These are phyloP conservation scores for Lycium barbarum DNA, from an alignment of 257 asterid genomes.

Conservation along the genomic window DNA sequence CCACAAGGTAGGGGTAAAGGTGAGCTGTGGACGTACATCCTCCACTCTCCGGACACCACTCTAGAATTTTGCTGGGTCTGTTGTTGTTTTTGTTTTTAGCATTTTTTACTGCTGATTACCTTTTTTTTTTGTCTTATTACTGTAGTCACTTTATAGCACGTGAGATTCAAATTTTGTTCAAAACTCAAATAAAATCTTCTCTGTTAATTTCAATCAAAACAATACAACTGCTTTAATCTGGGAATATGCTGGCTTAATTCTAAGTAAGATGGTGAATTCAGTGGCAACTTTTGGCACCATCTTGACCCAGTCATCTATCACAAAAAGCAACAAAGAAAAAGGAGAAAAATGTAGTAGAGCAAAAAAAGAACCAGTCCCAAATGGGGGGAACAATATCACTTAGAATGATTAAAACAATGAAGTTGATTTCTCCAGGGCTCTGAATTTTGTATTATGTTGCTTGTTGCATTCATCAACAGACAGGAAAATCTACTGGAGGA, in stretches of 20 bases:
- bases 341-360: neutral
- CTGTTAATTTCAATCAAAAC: constrained; percentile 29
- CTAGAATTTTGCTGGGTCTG: too few relatives aligned
- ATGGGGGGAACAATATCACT: constrained; percentile 34
- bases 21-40: too few relatives aligned
- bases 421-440: constrained; percentile 27
- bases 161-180: constrained; percentile 1
- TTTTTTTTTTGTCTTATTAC: too few relatives aligned
- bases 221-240: constrained; percentile 35
- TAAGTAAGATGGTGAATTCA: constrained; percentile 32
- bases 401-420: neutral
- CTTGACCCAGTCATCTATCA: constrained; percentile 27
- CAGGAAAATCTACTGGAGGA: constrained; percentile 78
- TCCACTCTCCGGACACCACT: too few relatives aligned
- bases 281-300: constrained; percentile 33
- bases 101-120: too few relatives aligned
- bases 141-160: neutral
- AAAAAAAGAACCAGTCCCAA: constrained; percentile 32
- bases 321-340: neutral
- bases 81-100: too few relatives aligned
- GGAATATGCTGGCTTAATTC: constrained; percentile 26
- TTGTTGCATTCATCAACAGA: constrained; percentile 42
- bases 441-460: neutral
- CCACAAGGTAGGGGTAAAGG: too few relatives aligned
- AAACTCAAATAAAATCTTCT: constrained; percentile 25